Conservation (phyloP, 169 alveolate species). For the Eimeria zaria region DNA sequence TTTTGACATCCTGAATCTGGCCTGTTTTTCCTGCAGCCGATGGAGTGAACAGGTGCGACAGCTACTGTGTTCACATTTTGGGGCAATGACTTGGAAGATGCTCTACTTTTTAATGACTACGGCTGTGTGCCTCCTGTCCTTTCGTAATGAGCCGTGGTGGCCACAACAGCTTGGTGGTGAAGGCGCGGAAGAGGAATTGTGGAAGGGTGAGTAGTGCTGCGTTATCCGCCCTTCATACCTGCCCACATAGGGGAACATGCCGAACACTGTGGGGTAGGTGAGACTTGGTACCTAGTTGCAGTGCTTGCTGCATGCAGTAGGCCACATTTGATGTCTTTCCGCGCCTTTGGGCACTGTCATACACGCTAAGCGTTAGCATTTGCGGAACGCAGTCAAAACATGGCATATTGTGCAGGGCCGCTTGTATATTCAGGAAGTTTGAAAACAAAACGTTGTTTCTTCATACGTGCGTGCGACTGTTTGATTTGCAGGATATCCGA, state of each 20-base stretch:
- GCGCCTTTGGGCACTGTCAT: background rate
- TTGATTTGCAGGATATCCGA: slow-evolving; percentile 86
- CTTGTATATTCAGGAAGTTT: background rate
- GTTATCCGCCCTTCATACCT: too few relatives aligned
- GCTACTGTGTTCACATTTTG: slow-evolving; percentile 67
- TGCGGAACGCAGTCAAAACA: background rate
- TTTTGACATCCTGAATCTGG: background rate
- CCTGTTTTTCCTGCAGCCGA: slow-evolving; percentile 69
- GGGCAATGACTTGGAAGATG: slow-evolving; percentile 79
- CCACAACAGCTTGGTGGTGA: slow-evolving; percentile 82
- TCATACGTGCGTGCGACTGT: background rate
- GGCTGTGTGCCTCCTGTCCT: slow-evolving; percentile 31
- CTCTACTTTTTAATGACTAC: slow-evolving; percentile 66
- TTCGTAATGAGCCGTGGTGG: slow-evolving; percentile 83
- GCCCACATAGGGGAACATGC: background rate
- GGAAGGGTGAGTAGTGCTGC: slow-evolving; percentile 66
- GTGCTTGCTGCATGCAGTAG: background rate
- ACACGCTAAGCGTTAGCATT: background rate
- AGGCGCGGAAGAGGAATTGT: slow-evolving; percentile 77
- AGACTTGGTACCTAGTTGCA: background rate
- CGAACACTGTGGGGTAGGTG: background rate
- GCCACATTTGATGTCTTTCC: background rate
- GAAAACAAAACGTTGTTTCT: background rate
- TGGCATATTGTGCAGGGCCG: background rate
- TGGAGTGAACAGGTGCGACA: slow-evolving; percentile 83